phyloP scores from a whole-genome alignment of 2,329 filamentous ascomycete genomes.

The Tolypocladium amazonense region DNA sequence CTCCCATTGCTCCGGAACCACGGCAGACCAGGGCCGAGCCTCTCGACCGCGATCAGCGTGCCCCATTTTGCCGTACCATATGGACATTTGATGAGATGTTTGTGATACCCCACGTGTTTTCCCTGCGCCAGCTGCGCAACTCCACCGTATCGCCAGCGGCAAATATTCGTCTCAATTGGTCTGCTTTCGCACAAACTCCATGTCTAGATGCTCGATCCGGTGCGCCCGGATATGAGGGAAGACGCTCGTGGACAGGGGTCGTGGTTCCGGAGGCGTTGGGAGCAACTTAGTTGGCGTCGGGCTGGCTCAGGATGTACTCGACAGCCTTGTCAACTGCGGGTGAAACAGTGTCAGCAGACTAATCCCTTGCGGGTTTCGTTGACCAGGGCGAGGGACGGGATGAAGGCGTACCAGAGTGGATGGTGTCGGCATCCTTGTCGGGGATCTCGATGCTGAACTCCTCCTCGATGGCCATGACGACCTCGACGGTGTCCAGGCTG shows the following conservation, averaged over 20 bases:
- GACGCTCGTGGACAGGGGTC: background rate
- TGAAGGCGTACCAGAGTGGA: conserved; percentile 72
- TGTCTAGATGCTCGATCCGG: background rate
- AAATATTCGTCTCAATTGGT: background rate
- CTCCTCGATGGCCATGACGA: conserved; percentile 99
- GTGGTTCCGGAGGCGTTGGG: background rate
- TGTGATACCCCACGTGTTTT: background rate
- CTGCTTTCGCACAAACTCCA: background rate
- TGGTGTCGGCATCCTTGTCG: conserved; percentile 89
- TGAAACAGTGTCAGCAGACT: conserved; percentile 2
- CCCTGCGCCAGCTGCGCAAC: background rate
- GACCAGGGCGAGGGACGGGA: background rate
- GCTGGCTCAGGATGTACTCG: conserved; percentile 86
- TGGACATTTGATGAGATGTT: background rate
- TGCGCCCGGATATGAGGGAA: background rate
- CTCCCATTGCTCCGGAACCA: background rate
- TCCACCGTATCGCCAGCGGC: background rate
- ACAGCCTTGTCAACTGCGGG: conserved; percentile 79
- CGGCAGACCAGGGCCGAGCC: background rate
- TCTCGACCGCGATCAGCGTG: background rate
- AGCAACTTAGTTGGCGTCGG: conserved; percentile 61
- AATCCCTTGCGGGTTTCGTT: background rate
- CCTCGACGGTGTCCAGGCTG: conserved; percentile 96
- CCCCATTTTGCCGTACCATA: background rate
- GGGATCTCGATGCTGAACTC: conserved; percentile 89